Base-by-base conservation (phyloP, 352 stramenopile species). In the Pythium pyrilobum region DNA sequence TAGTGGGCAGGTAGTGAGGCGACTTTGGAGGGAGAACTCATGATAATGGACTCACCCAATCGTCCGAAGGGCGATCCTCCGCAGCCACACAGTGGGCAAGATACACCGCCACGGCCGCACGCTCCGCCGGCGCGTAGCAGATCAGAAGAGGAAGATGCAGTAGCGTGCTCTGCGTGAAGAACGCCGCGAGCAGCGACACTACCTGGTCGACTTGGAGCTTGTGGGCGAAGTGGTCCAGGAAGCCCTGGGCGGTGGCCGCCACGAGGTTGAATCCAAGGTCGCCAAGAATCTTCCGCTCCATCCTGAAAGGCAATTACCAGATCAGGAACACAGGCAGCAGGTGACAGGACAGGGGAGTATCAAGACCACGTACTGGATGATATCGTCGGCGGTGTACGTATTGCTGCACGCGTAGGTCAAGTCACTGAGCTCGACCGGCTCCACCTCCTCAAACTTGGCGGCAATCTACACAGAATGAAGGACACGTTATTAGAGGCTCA, bases 361-460 rank as follows among this genome's bases (percentile, higher is more conserved):
- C 18, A 18, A 32, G 9, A 25, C 4, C 13, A 66, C 58, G n/a
- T 56, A 90, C 47, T 74, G 62, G 16, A 89, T 59, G 47, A 89
- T 71, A 27, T 89, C 64, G 23, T 72, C 56, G 44, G 60, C 91
- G 54, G 80, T 94, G 75, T 99, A 99, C 6, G 96, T 95, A 28
- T 90, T 74, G 71, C 99, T 96, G 42, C 96, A 98, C 65, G 99
- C 98, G 71, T 98, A 98, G 48, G 99, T 85, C 33, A 99, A 76
- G 66, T 99, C 97, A 16, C 88, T 70, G 45, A 99, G 88, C 67
- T 99, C 94, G 13, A 96, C 96, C 11, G 96, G 94, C 64, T 99
- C 98, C 49, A 99, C 98, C 70, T 99, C 97, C 67, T 99, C 97
- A 71, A 99, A 99, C 80, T 99, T 99, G 23, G 96, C 97, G 13